Evolutionary conservation across 2,329 filamentous ascomycete genomes (phyloP), one percentile per base, ranked within the genome.

Genomic region (Monosporascus sp.): DNA sequence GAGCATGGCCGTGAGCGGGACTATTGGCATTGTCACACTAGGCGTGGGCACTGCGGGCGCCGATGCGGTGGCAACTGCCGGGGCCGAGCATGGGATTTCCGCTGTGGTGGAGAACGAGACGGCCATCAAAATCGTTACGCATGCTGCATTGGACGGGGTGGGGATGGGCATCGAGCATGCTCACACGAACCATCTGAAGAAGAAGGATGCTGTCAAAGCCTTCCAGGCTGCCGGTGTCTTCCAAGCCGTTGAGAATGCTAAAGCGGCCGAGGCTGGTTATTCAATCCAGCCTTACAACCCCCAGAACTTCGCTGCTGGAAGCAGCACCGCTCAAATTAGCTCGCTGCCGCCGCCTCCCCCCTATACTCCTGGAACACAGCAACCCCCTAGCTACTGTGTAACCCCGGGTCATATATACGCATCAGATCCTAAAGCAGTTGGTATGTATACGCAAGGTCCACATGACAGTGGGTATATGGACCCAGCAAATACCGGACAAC

Each of bases 1-100:
- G 1, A 71, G 71, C 15, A 67, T 72, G 61, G 70, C 71, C 0
- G 60, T 74, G 5, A 68, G 70, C 18, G 72, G 70, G 1, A 69
- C 68, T 0, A 65, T 73, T 15, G 65, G 66, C 3, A 65, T 69
- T 0, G 61, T 72, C 0, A 73, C 71, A 0, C 61, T 74, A 0
- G 72, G 72, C 0, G 60, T 73, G 0, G 70, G 71, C 2, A 62
- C 60, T 0, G 63, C 67, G 48, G 72, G 65, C 0, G 70, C 72
- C 0, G 70, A 72, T 41, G 64, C 67, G 2, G 56, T 73, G 5
- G 68, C 67, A 1, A 68, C 62, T 1, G 60, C 68, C 22, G 71
- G 65, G 1, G 71, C 66, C 1, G 70, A 70, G 11, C 68, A 73
- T 31, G 71, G 71, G 0, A 66, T 46, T 6, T 26, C 43, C 20